Evolutionary conservation across 2,329 filamentous ascomycete genomes (phyloP), one percentile per base, ranked within the genome.

Genomic region (Ceratocystis eucalypticola): DNA sequence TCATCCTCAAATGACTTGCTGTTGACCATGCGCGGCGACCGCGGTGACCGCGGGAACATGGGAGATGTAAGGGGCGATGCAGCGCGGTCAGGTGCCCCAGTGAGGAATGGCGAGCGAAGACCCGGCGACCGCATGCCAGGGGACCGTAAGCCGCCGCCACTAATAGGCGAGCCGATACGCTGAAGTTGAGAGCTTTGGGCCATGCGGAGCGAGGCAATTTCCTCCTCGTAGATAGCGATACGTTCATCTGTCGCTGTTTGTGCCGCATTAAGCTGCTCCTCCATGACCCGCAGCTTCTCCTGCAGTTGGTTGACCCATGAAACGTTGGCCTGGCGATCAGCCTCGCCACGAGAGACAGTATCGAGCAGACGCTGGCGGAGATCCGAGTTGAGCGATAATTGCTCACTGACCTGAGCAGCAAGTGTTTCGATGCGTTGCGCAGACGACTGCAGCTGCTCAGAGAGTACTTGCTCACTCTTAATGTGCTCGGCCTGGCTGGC

Each of bases 211-310:
- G 82, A 79, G 20, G 83, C 79, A 46, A 96, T 82, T 75, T 96
- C 91, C 46, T 94, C 90, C 74, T 97, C 94, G 72, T 96, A 91
- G 62, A 85, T 86, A 55, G 84, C 78, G 67, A 97, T 84, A 48
- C 87, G 86, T 62, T 93, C 91, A 74, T 99, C 94, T 0, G 91
- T 93, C 22, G 88, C 84, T 66, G 90, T 87, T 75, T 97, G 93
- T 1, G 93, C 91, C 22, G 84, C 77, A 65, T 95, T 81, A 25
- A 99, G 83, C 71, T 88, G 84, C 69, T 97, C 92, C 74, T 97
- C 94, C 63, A 96, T 84, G 17, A 79, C 77, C 71, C 88, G 90
- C 66, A 99, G 86, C 67, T 86, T 88, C 69, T 83, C 82, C 74
- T 97, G 92, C 74, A 97, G 84, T 65, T 86, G 82, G 66, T 89